phyloP scores from a whole-genome alignment of 1,139 yeast genomes.

The Suhomyces bolitotheri region DNA sequence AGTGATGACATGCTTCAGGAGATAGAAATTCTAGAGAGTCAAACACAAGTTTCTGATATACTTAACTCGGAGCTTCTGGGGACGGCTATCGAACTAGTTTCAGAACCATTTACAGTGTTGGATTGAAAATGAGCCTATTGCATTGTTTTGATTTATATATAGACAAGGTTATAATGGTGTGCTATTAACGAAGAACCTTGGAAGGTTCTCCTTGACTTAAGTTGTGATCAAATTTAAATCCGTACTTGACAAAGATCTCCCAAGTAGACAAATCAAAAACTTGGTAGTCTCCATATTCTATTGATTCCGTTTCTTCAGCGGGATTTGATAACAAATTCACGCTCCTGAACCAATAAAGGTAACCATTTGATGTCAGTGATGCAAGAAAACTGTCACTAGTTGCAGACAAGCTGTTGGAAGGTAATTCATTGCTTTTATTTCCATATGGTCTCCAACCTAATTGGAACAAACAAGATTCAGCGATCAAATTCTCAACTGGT shows the following conservation, averaged over 20 bases:
- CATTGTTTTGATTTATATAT: not conserved
- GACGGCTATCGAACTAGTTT: not conserved
- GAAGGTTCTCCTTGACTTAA: constrained; percentile 36
- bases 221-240: constrained; percentile 37
- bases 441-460: constrained; percentile 49
- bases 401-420: constrained; percentile 1
- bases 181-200: constrained; percentile 20
- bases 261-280: constrained; percentile 46
- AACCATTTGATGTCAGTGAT: no score
- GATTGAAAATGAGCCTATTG: not conserved
- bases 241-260: constrained; percentile 44
- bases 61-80: not conserved
- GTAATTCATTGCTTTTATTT: constrained; percentile 12
- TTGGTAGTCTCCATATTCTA: constrained; percentile 44
- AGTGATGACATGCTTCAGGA: not conserved
- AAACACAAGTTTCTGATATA: not conserved
- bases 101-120: constrained; percentile 3
- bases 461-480: constrained; percentile 42
- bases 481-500: constrained; percentile 41
- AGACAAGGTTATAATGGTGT: not conserved
- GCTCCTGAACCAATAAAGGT: constrained; percentile 42
- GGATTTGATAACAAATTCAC: constrained; percentile 23
- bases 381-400: no score
- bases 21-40: not conserved
- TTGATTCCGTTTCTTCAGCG: constrained; percentile 17